phyloP scores from a whole-genome alignment of 2,329 filamentous ascomycete species.

The Colletotrichum incanum region DNA sequence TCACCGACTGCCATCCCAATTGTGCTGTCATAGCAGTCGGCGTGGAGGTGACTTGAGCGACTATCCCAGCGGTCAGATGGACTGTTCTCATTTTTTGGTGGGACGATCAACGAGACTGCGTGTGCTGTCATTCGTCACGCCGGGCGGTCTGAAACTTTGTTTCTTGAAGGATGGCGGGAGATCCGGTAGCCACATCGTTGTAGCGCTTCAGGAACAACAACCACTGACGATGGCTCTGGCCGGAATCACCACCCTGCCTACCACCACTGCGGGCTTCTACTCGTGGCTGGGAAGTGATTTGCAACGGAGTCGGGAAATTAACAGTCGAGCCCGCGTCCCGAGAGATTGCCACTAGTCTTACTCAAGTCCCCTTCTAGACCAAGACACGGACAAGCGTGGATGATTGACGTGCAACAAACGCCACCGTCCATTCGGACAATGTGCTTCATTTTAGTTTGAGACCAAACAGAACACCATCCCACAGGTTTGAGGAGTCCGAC shows the following conservation, averaged over 20 bases:
- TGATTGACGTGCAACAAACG: slow-evolving; percentile 13
- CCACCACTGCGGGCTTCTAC: slow-evolving; percentile 3
- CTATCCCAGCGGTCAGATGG: slow-evolving; percentile 26
- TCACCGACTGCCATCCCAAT: slow-evolving; percentile 40
- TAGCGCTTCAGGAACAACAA: slow-evolving; percentile 17
- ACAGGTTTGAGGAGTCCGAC: background rate
- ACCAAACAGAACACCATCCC: background rate
- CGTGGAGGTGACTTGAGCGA: background rate
- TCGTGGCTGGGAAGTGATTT: slow-evolving; percentile 7
- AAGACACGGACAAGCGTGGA: slow-evolving; percentile 19
- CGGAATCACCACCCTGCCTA: slow-evolving; percentile 4
- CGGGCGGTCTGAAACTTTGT: slow-evolving; percentile 29
- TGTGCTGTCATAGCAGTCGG: slow-evolving; percentile 11
- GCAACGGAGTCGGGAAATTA: slow-evolving; percentile 19
- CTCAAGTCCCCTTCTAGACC: background rate
- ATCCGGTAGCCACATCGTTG: background rate
- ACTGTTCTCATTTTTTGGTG: slow-evolving; percentile 24
- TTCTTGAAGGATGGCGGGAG: background rate
- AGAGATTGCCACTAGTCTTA: slow-evolving; percentile 26
- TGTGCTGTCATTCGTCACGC: slow-evolving; percentile 18
- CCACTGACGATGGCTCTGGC: slow-evolving; percentile 24
- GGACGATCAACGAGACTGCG: slow-evolving; percentile 16
- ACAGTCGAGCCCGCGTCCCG: background rate
- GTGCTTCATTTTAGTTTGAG: background rate
- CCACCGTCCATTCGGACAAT: slow-evolving; percentile 17